These are phyloP conservation scores for Chaetomium cochliodes DNA, from an alignment of 495 filamentous ascomycete genomes.

Conservation along the genomic window DNA sequence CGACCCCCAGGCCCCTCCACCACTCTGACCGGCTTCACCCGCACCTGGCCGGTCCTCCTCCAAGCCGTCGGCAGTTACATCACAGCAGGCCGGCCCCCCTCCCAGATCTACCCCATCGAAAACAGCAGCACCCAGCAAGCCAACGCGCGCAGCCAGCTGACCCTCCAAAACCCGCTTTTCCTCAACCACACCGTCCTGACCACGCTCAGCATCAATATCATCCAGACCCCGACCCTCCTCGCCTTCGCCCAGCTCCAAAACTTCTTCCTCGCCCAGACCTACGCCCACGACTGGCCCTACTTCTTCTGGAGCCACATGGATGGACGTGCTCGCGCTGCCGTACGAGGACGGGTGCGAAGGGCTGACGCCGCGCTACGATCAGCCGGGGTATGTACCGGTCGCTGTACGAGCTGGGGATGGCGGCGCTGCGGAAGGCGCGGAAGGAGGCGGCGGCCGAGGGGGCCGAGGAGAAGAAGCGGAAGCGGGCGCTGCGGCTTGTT, in stretches of 20 bases:
- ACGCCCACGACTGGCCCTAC: slow-evolving; percentile 54
- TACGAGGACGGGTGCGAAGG: slow-evolving; percentile 48
- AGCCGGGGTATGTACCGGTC: slow-evolving; percentile 41
- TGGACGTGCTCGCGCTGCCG: slow-evolving; percentile 56
- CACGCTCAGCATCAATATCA: slow-evolving; percentile 55
- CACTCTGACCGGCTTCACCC: slow-evolving; percentile 61
- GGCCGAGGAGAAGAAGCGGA: slow-evolving; percentile 20
- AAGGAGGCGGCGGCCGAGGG: too few relatives aligned
- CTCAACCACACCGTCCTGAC: slow-evolving; percentile 56
- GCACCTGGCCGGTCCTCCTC: slow-evolving; percentile 58
- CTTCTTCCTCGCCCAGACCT: slow-evolving; percentile 57
- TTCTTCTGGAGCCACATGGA: slow-evolving; percentile 63
- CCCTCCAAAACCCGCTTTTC: slow-evolving; percentile 61
- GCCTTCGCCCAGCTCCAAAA: slow-evolving; percentile 65
- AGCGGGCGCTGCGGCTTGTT: slow-evolving; percentile 56
- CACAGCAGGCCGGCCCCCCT: slow-evolving; percentile 60
- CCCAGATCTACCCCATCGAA: slow-evolving; percentile 61
- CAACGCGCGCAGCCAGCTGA: slow-evolving; percentile 52
- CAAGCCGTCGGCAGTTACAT: slow-evolving; percentile 60
- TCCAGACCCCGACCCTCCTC: slow-evolving; percentile 58
- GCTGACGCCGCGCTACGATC: slow-evolving; percentile 16
- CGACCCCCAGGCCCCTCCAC: slow-evolving; percentile 38
- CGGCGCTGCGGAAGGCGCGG: too few relatives aligned
- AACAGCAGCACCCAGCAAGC: slow-evolving; percentile 62
- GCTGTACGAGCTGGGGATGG: slow-evolving; percentile 45